Percentiles rank a stretch among this genome's conserved stretches.
Evolutionary conservation across 208 protist genomes (phyloP).

Genomic region (Angomonas deanei): DNA sequence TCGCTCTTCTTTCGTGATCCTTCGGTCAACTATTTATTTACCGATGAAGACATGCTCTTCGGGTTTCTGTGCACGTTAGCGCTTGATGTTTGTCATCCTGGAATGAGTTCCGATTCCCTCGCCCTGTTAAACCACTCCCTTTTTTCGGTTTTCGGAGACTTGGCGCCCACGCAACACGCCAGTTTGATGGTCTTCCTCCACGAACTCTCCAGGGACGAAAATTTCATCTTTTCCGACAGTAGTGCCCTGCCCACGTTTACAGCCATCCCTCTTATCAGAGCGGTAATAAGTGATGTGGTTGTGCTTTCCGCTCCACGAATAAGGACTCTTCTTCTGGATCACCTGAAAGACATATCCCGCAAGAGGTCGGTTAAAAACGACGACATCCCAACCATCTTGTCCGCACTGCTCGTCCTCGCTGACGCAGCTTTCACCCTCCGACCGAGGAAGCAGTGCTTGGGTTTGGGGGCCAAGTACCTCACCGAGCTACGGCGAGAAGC

Average conservation of each 20-base stretch:
- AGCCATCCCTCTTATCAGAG: conserved; percentile 37
- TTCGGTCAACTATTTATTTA: conserved; percentile 66
- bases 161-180: conserved; percentile 37
- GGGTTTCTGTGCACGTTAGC: conserved; percentile 64
- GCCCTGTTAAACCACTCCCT: conserved; percentile 63
- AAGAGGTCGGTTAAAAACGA: conserved; percentile 28
- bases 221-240: conserved; percentile 33
- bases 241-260: conserved; percentile 1
- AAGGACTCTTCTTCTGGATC: conserved; percentile 28
- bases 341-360: conserved; percentile 25
- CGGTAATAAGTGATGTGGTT: conserved; percentile 50
- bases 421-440: conserved; percentile 61
- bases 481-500: conserved; percentile 52
- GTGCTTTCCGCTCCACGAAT: conserved; percentile 21
- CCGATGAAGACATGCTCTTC: conserved; percentile 80
- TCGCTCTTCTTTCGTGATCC: conserved; percentile 75
- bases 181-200: conserved; percentile 50
- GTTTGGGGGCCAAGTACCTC: conserved; percentile 26
- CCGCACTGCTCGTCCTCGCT: conserved; percentile 46
- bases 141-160: conserved; percentile 64
- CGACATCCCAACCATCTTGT: conserved; percentile 40
- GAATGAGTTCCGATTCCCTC: conserved; percentile 67
- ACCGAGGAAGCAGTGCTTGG: conserved; percentile 38
- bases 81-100: conserved; percentile 78
- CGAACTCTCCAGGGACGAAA: conserved; percentile 36